These are phyloP conservation scores for Clonostachys rosea DNA, from an alignment of 2,329 filamentous ascomycete species.

Conservation along the genomic window DNA sequence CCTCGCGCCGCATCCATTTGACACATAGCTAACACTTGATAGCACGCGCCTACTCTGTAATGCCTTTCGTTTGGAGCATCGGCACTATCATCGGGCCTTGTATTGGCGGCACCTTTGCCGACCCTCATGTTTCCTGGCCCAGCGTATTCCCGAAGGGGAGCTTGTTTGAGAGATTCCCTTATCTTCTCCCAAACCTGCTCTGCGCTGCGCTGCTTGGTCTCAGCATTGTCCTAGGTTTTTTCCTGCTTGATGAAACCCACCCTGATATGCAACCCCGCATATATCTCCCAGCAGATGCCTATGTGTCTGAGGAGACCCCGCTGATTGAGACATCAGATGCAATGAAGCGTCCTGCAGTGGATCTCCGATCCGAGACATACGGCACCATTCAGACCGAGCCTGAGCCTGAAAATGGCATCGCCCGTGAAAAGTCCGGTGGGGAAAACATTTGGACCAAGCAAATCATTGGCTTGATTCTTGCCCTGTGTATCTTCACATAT, in stretches of 20 bases:
- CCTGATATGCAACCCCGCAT: constrained; percentile 67
- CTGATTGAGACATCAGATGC: constrained; percentile 72
- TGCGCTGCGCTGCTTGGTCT: constrained; percentile 72
- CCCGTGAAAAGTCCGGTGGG: constrained; percentile 20
- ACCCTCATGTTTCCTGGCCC: constrained; percentile 72
- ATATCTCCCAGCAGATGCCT: constrained; percentile 39
- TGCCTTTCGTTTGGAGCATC: constrained; percentile 92
- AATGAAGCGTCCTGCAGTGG: constrained; percentile 66
- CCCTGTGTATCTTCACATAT: constrained; percentile 86
- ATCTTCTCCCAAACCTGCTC: constrained; percentile 83
- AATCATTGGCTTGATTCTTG: constrained; percentile 73
- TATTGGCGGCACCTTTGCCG: constrained; percentile 82
- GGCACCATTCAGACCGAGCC: constrained; percentile 57
- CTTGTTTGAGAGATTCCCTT: constrained; percentile 76
- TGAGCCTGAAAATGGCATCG: constrained; percentile 37
- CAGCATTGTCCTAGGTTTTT: constrained; percentile 75
- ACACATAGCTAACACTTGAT: constrained; percentile 9
- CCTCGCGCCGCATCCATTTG: background rate
- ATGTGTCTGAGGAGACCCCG: constrained; percentile 63
- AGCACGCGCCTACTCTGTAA: constrained; percentile 83
- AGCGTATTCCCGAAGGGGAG: constrained; percentile 60
- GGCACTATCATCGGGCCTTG: constrained; percentile 86
- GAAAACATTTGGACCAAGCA: constrained; percentile 47
- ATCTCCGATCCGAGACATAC: constrained; percentile 74
- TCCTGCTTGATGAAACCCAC: constrained; percentile 84